phyloP scores from a whole-genome alignment of 441 rosid species.

The Capsella rubella region DNA sequence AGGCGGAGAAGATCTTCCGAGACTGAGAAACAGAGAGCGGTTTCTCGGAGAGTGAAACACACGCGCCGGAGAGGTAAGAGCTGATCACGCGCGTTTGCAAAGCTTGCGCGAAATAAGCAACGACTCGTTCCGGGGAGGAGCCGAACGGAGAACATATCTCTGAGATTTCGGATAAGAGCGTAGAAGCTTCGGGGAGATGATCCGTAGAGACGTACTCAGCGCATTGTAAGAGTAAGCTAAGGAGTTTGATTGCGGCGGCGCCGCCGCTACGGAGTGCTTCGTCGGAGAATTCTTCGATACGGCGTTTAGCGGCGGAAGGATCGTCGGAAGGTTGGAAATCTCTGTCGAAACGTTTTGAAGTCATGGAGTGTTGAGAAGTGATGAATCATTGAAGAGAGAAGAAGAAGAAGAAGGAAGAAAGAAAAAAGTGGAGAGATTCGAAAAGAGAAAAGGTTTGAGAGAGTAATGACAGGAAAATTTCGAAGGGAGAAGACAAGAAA shows the following conservation, averaged over 20 bases:
- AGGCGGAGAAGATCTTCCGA: slow-evolving; percentile 74
- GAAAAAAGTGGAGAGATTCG: slow-evolving; percentile 48
- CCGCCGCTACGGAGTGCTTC: slow-evolving; percentile 34
- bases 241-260: slow-evolving; percentile 59
- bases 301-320: slow-evolving; percentile 43
- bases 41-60: slow-evolving; percentile 55
- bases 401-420: slow-evolving; percentile 32
- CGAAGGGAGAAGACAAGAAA: slow-evolving; percentile 23
- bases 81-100: slow-evolving; percentile 87
- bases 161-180: slow-evolving; percentile 73
- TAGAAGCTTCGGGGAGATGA: slow-evolving; percentile 69
- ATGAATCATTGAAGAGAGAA: slow-evolving; percentile 73
- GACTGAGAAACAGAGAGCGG: slow-evolving; percentile 61
- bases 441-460: slow-evolving; percentile 49
- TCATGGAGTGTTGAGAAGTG: slow-evolving; percentile 60
- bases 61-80: slow-evolving; percentile 65
- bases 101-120: slow-evolving; percentile 86
- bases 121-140: slow-evolving; percentile 86
- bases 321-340: slow-evolving; percentile 49
- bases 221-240: slow-evolving; percentile 81
- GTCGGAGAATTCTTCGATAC: slow-evolving; percentile 20
- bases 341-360: slow-evolving; percentile 58
- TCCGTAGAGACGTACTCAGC: slow-evolving; percentile 86
- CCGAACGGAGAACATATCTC: slow-evolving; percentile 83
- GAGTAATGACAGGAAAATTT: slow-evolving; percentile 51